Evolutionary conservation across 2,329 filamentous ascomycete species (phyloP).

Genomic region (Clarireedia hainanense): DNA sequence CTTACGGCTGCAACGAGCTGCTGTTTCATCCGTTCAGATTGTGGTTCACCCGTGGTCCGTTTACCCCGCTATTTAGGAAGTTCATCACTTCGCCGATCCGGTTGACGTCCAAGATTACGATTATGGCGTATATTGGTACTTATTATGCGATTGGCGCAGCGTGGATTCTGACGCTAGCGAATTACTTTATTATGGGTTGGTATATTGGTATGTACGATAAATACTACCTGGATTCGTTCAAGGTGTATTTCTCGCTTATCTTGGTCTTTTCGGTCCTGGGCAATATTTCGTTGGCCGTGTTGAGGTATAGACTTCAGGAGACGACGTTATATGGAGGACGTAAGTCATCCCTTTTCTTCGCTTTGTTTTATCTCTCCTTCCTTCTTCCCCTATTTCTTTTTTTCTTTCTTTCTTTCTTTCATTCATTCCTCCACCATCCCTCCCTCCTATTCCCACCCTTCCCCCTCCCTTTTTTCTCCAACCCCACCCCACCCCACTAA

Average conservation of each 20-base stretch:
- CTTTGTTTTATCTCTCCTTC: no score
- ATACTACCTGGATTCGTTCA: constrained; percentile 73
- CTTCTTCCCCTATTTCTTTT: no score
- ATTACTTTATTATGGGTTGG: constrained; percentile 73
- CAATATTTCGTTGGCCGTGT: constrained; percentile 62
- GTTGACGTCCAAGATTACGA: constrained; percentile 67
- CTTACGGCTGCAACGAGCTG: constrained; percentile 76
- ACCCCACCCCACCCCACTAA: neutral
- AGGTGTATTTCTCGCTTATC: constrained; percentile 74
- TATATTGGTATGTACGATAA: constrained; percentile 71
- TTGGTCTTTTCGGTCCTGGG: constrained; percentile 70
- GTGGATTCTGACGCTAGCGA: constrained; percentile 64
- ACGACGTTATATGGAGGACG: constrained; percentile 36
- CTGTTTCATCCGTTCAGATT: constrained; percentile 70
- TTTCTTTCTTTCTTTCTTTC: no score
- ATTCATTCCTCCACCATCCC: no score
- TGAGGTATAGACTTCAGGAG: constrained; percentile 65
- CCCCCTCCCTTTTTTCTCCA: no score
- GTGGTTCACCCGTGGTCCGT: constrained; percentile 67
- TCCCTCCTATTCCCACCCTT: neutral
- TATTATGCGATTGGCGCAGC: constrained; percentile 73
- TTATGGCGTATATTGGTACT: constrained; percentile 70
- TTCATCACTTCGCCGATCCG: constrained; percentile 69
- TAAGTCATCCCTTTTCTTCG: neutral
- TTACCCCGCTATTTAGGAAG: constrained; percentile 68